Conservation (phyloP, 352 stramenopile genomes). For the Pythium brachiatum region DNA sequence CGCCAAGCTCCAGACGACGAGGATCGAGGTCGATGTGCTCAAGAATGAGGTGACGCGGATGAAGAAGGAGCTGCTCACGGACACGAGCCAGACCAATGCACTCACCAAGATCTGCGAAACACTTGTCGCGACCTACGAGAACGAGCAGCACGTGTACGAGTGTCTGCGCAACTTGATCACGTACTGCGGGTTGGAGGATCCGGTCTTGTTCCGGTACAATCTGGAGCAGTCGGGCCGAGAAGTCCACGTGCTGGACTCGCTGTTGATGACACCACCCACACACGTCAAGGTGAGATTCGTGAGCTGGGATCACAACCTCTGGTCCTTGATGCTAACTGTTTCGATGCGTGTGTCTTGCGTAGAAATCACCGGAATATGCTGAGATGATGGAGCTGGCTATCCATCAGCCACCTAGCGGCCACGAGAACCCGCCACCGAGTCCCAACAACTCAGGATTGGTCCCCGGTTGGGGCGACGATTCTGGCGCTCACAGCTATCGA, state of each 20-base stretch:
- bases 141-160: constrained; percentile 72
- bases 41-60: constrained; percentile 42
- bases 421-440: background rate
- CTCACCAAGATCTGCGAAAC: constrained; percentile 56
- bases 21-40: constrained; percentile 63
- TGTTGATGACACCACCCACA: constrained; percentile 43
- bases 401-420: constrained; percentile 16
- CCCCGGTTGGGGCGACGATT: background rate
- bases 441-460: background rate
- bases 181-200: constrained; percentile 44
- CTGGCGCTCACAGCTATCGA: background rate
- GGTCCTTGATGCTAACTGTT: background rate
- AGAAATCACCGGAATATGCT: constrained; percentile 22
- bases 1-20: constrained; percentile 22
- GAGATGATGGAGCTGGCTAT: constrained; percentile 25
- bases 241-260: constrained; percentile 59
- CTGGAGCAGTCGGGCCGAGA: constrained; percentile 50
- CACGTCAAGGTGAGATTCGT: constrained; percentile 39
- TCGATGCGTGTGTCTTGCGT: background rate
- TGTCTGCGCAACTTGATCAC: constrained; percentile 61
- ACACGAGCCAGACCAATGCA: constrained; percentile 30
- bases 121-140: constrained; percentile 65
- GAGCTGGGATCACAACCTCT: background rate
- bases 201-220: constrained; percentile 46
- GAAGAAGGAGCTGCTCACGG: constrained; percentile 54